Evolutionary conservation across 345 rosid species (phyloP), one percentile per base, ranked within the genome.

Genomic region (Gossypium stocksii): DNA sequence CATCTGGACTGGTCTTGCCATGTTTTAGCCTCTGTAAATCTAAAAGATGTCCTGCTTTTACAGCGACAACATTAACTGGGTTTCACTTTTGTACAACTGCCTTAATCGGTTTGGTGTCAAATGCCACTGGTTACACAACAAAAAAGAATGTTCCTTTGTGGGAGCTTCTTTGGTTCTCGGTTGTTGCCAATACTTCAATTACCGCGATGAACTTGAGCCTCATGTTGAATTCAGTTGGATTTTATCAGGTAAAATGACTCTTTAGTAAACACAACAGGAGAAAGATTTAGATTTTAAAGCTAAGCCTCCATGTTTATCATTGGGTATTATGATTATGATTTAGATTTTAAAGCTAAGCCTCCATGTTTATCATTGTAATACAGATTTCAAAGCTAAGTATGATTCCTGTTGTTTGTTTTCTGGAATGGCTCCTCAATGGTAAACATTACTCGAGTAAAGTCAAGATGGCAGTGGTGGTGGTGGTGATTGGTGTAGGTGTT

Each of bases 101-200:
- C 23, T 66, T 76, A 52, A 52, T 76, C 13, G 78, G 78, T 23
- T 17, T 76, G 66, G 45, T 76, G 19, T 76, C 78, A 2, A 76
- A 76, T 14, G 78, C 73, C 29, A 19, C 73, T n/a, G 78, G 78
- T 25, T 76, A 66, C 23, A 57, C 73, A 17, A 52, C 41, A 16
- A 67, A 63, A 12, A 76, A 58, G 43, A 44, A 27, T 15, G 49
- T 76, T 48, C 73, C 78, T 6, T 45, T 67, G 1, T 76, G 78
- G 73, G 78, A 76, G 73, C 78, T 76, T 43, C 66, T 66, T 15
- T 76, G 78, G 73, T 76, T 76, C 78, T 76, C 78, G 9, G 1
- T 76, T 29, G 78, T 67, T n/a, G 78, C 73, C 48, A 76, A 76
- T 46, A 76, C 71, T 3, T 76, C 78, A 25, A 76, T 76, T 45